A percentile compares a stretch with the other conserved stretches of the same genome.
Conservation (phyloP, 768 basidiomycete genomes). For the Rhodosporidiobolus odoratus region DNA sequence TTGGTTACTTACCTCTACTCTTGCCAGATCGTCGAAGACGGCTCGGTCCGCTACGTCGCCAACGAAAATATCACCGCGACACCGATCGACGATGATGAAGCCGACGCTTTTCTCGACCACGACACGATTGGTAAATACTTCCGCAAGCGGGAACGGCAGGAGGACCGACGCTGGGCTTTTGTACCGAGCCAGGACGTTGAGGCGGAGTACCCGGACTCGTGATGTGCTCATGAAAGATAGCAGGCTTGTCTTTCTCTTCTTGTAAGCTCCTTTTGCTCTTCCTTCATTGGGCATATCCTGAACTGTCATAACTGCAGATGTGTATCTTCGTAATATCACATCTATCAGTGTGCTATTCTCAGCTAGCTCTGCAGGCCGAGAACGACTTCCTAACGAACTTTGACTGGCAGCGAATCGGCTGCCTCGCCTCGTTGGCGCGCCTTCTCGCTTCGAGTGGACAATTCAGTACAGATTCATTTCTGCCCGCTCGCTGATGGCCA, state of each 20-base stretch:
- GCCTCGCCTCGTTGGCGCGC: no score
- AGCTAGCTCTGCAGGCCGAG: no score
- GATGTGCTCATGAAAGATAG: background rate
- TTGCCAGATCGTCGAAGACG: constrained; percentile 16
- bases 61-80: constrained; percentile 25
- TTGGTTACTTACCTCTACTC: background rate
- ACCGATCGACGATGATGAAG: background rate
- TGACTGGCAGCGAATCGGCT: no score
- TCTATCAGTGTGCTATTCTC: no score
- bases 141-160: constrained; percentile 7
- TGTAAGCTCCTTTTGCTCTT: background rate
- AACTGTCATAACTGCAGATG: no score
- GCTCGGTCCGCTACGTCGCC: constrained; percentile 29
- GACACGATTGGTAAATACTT: constrained; percentile 20
- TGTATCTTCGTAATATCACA: no score
- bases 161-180: constrained; percentile 13
- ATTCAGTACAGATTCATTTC: no score
- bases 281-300: no score
- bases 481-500: no score
- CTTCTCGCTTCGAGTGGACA: no score
- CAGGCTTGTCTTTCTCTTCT: background rate
- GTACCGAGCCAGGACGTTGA: constrained; percentile 14
- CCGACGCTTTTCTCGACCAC: background rate
- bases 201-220: constrained; percentile 29
- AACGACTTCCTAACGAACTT: no score